These are phyloP conservation scores for Arxiozyma heterogenica DNA, from an alignment of 1,139 yeast species.

Conservation along the genomic window DNA sequence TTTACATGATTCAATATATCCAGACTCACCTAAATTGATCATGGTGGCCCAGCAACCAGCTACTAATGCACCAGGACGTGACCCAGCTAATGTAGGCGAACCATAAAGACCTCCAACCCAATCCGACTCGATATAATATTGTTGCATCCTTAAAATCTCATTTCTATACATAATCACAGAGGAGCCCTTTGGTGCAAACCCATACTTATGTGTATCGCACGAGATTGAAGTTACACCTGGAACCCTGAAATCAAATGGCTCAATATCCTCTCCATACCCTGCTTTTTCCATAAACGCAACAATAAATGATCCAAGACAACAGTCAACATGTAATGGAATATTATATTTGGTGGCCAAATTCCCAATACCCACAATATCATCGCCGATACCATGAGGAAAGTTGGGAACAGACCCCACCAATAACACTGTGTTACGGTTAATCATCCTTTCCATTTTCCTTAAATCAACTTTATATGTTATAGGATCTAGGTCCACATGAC, in stretches of 20 bases:
- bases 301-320: conserved; percentile 88
- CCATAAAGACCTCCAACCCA: conserved; percentile 98
- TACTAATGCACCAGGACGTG: conserved; percentile 93
- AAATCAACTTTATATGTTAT: conserved; percentile 60
- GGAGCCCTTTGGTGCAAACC: conserved; percentile 96
- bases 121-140: conserved; percentile 71
- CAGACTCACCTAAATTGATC: conserved; percentile 67
- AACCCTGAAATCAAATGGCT: conserved; percentile 74
- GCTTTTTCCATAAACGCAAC: conserved; percentile 70
- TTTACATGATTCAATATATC: conserved; percentile 58
- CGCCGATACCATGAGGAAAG: conserved; percentile 93
- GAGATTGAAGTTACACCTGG: conserved; percentile 96
- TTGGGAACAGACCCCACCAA: conserved; percentile 93
- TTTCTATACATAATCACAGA: conserved; percentile 84
- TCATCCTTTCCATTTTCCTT: conserved; percentile 49
- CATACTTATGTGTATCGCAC: conserved; percentile 96
- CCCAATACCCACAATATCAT: conserved; percentile 71
- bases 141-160: conserved; percentile 58
- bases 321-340: conserved; percentile 88
- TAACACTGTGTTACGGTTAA: conserved; percentile 71
- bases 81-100: conserved; percentile 92
- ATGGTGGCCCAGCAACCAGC: conserved; percentile 98
- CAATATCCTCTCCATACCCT: conserved; percentile 44
- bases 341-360: conserved; percentile 51
- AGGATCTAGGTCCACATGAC: conserved; percentile 71